Conservation (phyloP, 495 filamentous ascomycete species). For the Choiromyces venosus region DNA sequence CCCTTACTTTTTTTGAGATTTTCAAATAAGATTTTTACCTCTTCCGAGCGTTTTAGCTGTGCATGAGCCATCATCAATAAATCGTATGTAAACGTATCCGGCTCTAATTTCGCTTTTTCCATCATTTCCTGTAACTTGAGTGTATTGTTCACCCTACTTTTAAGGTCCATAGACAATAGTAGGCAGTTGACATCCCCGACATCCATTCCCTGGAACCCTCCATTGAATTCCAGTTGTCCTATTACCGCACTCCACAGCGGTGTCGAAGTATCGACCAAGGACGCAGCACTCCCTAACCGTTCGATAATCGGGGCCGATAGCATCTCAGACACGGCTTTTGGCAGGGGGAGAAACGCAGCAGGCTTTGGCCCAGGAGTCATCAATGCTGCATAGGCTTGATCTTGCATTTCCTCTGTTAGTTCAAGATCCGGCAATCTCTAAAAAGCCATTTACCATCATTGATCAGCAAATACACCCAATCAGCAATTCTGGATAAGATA, state of each 20-base stretch:
- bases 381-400: constrained; percentile 35
- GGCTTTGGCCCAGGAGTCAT: constrained; percentile 28
- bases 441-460: neutral
- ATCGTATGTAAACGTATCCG: constrained; percentile 37
- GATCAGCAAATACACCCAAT: neutral
- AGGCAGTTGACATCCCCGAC: constrained; percentile 32
- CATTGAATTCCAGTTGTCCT: constrained; percentile 22
- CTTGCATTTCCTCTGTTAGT: constrained; percentile 37
- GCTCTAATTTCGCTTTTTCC: constrained; percentile 10
- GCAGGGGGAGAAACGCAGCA: constrained; percentile 32
- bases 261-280: constrained; percentile 14
- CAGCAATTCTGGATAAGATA: neutral
- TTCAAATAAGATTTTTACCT: constrained; percentile 32
- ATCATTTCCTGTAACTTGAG: constrained; percentile 32
- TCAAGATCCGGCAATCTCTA: constrained; percentile 35
- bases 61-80: constrained; percentile 38
- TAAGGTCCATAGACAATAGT: constrained; percentile 21
- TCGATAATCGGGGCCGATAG: constrained; percentile 19
- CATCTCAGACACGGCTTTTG: constrained; percentile 16
- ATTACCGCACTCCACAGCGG: constrained; percentile 28
- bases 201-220: constrained; percentile 30
- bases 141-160: constrained; percentile 26
- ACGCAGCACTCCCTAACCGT: constrained; percentile 17
- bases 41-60: constrained; percentile 11
- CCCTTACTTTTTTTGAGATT: constrained; percentile 33